Evolutionary conservation across 352 stramenopile species (phyloP).

Genomic region (Phytophthora citrophthora): DNA sequence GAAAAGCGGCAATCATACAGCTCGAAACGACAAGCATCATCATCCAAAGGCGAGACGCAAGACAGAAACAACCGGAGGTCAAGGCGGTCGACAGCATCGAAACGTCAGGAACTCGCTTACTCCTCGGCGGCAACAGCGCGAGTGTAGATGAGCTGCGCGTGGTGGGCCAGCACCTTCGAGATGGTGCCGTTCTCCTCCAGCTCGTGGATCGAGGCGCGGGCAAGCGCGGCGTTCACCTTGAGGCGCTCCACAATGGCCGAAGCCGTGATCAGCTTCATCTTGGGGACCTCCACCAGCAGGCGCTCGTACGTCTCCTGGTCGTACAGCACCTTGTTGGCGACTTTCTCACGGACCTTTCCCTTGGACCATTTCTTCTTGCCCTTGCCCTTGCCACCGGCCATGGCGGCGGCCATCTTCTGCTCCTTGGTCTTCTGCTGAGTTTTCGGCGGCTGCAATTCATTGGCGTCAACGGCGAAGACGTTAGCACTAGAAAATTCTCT

Average conservation of each 20-base stretch:
- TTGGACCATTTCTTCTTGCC: conserved; percentile 99
- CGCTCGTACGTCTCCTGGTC: conserved; percentile 99
- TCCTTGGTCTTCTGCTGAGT: conserved; percentile 99
- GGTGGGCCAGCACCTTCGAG: conserved; percentile 93
- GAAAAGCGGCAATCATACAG: conserved; percentile 16
- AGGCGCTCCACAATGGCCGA: conserved; percentile 98
- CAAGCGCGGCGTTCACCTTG: conserved; percentile 99
- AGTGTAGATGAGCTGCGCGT: conserved; percentile 99
- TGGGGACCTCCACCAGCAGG: conserved; percentile 98
- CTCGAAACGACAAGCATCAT: conserved; percentile 3
- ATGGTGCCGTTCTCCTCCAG: conserved; percentile 97
- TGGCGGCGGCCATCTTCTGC: conserved; percentile 99
- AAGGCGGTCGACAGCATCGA: conserved; percentile 19
- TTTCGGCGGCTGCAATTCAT: conserved; percentile 92
- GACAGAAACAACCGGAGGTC: conserved; percentile 15
- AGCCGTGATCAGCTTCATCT: conserved; percentile 99
- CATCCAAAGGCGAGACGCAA: conserved; percentile 12
- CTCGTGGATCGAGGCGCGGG: conserved; percentile 96
- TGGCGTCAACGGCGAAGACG: conserved; percentile 16
- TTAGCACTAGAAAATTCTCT: conserved; percentile 18
- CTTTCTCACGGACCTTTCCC: conserved; percentile 99
- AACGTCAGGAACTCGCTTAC: conserved; percentile 51
- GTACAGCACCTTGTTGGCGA: conserved; percentile 99
- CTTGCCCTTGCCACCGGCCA: conserved; percentile 98
- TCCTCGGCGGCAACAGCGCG: conserved; percentile 87